A percentile compares a stretch with the other conserved stretches of the same genome.
These are phyloP conservation scores for Candida albicans DNA, from an alignment of 1,139 yeast species.

Conservation along the genomic window DNA sequence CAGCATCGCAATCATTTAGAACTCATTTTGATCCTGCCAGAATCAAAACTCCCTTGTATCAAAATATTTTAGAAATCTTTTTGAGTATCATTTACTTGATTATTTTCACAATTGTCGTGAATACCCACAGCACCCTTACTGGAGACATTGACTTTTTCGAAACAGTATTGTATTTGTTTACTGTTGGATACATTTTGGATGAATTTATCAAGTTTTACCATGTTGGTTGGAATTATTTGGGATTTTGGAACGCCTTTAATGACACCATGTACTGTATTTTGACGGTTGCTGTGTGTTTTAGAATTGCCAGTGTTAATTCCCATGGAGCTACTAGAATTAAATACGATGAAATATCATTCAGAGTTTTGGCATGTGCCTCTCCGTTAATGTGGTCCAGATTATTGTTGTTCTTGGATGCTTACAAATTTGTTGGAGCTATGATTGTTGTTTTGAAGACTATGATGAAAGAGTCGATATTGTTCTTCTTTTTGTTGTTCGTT, in stretches of 20 bases:
- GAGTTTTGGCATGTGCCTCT: conserved; percentile 76
- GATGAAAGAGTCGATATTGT: conserved; percentile 82
- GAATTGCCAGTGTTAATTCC: conserved; percentile 50
- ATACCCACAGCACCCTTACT: conserved; percentile 39
- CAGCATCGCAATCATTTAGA: conserved; percentile 53
- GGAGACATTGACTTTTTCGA: conserved; percentile 47
- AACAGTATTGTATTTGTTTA: conserved; percentile 59
- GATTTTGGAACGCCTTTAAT: conserved; percentile 81
- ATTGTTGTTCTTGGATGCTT: conserved; percentile 73
- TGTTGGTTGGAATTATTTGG: conserved; percentile 69
- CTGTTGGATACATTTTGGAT: conserved; percentile 65
- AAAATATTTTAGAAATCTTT: conserved; percentile 66
- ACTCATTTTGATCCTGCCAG: conserved; percentile 83
- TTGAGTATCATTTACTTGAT: conserved; percentile 66
- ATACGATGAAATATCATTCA: conserved; percentile 66
- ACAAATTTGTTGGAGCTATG: conserved; percentile 85
- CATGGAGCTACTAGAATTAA: conserved; percentile 30
- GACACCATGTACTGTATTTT: conserved; percentile 65
- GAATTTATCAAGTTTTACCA: conserved; percentile 72
- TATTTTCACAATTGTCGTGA: conserved; percentile 66
- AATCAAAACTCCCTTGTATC: conserved; percentile 81
- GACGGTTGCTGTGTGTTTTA: conserved; percentile 51
- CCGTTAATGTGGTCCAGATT: conserved; percentile 87
- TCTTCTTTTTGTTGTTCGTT: conserved; percentile 70
- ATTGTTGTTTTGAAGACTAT: conserved; percentile 79